Evolutionary conservation across 2,329 filamentous ascomycete species (phyloP), one percentile per base, ranked within the genome.

Genomic region (Coniochaeta prunicola): DNA sequence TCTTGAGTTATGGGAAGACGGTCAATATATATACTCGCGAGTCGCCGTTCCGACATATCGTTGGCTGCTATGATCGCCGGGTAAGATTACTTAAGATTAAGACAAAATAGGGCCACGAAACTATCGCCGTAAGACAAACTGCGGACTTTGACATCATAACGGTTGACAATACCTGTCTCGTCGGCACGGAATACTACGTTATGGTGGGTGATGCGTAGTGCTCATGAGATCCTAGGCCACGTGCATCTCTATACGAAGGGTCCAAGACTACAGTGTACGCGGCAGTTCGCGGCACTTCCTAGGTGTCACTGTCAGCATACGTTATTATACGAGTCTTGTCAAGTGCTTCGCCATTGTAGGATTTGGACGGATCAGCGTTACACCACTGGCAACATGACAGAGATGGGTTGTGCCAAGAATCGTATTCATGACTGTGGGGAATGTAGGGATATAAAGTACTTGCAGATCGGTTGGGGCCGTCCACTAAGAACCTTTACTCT

Each of bases 341-440:
- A 24, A 21, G 40, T 55, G 53, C 53, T 55, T 55, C 53, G 53
- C 53, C 53, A 33, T 55, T 3, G 33, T 36, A 55, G 53, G 53
- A 55, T 33, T 33, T 8, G 19, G 30, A 55, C 30, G 19, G 53
- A 55, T 36, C 53, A 24, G 30, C 53, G 53, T 55, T 55, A 24
- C 48, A 54, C 13, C 30, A 15, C 17, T n/a, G 26, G 17, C 28
- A 28, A 26, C 7, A 17, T 55, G 30, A 36, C 53, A 12, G 53
- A 3, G n/a, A 21, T 26, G 9, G 30, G 24, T 34, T 17, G 19
- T 34, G 53, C 53, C 53, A 55, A 55, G 53, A 55, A 36, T 36
- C 53, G 53, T 55, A 55, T 55, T 55, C 53, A 55, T 36, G 53
- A 33, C 33, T 55, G 53, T 15, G 53, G 28, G 53, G 53, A 55